Evolutionary conservation across 2,329 filamentous ascomycete genomes (phyloP), one percentile per base, ranked within the genome.

Genomic region (Ceratocystis albifundus): DNA sequence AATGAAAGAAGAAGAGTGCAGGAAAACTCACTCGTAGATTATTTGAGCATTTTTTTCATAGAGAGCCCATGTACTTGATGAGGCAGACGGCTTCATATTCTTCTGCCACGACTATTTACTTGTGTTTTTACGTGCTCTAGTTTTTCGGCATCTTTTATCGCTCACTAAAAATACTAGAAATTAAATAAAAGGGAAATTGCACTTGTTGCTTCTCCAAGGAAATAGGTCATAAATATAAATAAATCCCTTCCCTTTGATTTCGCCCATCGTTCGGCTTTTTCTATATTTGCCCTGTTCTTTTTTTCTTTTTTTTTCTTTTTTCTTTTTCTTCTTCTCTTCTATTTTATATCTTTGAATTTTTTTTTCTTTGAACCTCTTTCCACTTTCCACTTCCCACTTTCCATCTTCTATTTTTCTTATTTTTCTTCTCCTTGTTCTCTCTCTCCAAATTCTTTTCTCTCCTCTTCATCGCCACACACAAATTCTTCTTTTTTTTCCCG

Each of bases 381-480:
- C 46, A 44, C 12, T 22, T 25, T 30, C n/a, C 22, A 57, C 48
- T 55, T 62, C 36, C 22, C 8, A 36, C 25, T 55, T 55, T 62
- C 48, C 50, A 12, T 7, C n/a, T 45, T 66, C n/a, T 10, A 3
- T 64, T 59, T 61, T 50, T 50, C 59, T 30, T 48, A 8, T 17
- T 44, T 28, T 57, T 62, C n/a, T 57, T 62, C n/a, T 36, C 32
- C 36, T 41, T 57, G n/a, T 66, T 53, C 25, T 28, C 25, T 15
- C 8, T 53, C 5, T 22, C 8, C 22, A 15, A 48, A 17, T 2
- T 5, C 5, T 25, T 28, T 53, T 53, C 8, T 28, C 22, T n/a
- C 36, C 3, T 53, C 22, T 28, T 53, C 48, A 53, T 53, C 48
- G 48, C 48, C 48, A 15, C 36, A 15, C 12, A 41, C 22, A 53